phyloP scores from a whole-genome alignment of 2,329 filamentous ascomycete genomes.

The Colletotrichum godetiae region DNA sequence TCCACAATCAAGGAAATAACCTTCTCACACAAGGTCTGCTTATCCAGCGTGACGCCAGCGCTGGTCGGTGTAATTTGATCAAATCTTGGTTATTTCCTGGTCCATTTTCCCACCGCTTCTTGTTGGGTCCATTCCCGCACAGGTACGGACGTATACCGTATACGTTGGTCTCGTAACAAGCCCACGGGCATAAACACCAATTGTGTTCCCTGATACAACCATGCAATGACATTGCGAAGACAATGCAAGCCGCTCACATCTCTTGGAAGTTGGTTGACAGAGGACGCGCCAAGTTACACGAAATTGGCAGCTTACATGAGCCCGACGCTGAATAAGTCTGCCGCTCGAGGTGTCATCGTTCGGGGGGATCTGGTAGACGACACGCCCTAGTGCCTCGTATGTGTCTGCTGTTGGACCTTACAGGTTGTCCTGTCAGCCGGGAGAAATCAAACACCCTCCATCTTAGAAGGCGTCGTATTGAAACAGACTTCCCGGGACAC shows the following conservation, averaged over 20 bases:
- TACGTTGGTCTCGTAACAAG: not conserved
- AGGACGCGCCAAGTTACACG: not conserved
- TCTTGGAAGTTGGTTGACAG: not conserved
- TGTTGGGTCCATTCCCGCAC: slow-evolving; percentile 12
- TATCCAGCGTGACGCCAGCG: slow-evolving; percentile 26
- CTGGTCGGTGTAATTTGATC: slow-evolving; percentile 14
- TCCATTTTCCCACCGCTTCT: slow-evolving; percentile 18
- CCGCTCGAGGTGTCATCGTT: slow-evolving; percentile 3
- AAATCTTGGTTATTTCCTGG: slow-evolving; percentile 27
- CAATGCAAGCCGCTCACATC: not conserved
- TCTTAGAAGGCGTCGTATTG: slow-evolving; percentile 23
- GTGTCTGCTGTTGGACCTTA: slow-evolving; percentile 1
- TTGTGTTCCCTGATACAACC: slow-evolving; percentile 2
- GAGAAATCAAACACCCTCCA: not conserved
- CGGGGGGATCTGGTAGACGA: not conserved
- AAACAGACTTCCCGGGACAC: slow-evolving; percentile 19
- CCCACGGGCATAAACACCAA: slow-evolving; percentile 6
- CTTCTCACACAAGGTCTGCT: slow-evolving; percentile 27
- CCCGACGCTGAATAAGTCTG: slow-evolving; percentile 12
- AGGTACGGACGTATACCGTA: not conserved
- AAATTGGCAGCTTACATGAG: not conserved
- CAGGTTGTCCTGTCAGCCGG: not conserved
- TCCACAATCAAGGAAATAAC: slow-evolving; percentile 29
- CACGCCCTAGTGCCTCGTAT: slow-evolving; percentile 2
- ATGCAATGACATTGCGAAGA: not conserved